Evolutionary conservation across 768 basidiomycete species (phyloP), one percentile per base, ranked within the genome.

Genomic region (Boletus barrowsii): DNA sequence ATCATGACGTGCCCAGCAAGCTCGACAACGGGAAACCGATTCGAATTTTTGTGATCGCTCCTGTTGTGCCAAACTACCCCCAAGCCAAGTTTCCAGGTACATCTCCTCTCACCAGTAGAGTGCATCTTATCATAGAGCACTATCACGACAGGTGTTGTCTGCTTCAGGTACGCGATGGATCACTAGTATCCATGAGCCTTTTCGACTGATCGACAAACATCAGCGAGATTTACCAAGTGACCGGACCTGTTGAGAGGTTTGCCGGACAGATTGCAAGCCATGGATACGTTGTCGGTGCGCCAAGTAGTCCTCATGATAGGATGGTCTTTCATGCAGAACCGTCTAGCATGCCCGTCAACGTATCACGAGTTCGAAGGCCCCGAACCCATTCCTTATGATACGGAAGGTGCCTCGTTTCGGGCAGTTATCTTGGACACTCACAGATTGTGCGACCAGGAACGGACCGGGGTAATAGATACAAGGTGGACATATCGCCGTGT

Each of bases 141-240:
- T 18, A 3, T 5, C 24, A n/a, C 29, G 8, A 39, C 62, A 90
- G 90, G 90, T 13, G 87, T 93, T 22, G 81, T 93, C 10, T 84
- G 87, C 40, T 92, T 91, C 76, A 91, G 89, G 88, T 85, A 66
- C 48, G 66, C 3, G 42, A 5, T 40, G 11, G 36, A 53, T 22
- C 32, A 14, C 24, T 17, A 7, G 15, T 32, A 24, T 8, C 15
- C 5, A 18, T 47, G 41, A 47, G 22, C 22, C 26, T 20, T 36
- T 39, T 50, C 22, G 30, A 50, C 46, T 29, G 39, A 58, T 40
- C 13, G 2, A n/a, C 10, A 32, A 22, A 22, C 22, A 51, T 37
- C 64, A 93, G 92, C 63, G 94, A 96, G 74, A 98, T 98, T 51
- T 98, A 97, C 68, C 90, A 92, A 69, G 93, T 95, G 2, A 95